Conservation (phyloP, 176 grass and related monocot genomes). For the Avena atlantica region DNA sequence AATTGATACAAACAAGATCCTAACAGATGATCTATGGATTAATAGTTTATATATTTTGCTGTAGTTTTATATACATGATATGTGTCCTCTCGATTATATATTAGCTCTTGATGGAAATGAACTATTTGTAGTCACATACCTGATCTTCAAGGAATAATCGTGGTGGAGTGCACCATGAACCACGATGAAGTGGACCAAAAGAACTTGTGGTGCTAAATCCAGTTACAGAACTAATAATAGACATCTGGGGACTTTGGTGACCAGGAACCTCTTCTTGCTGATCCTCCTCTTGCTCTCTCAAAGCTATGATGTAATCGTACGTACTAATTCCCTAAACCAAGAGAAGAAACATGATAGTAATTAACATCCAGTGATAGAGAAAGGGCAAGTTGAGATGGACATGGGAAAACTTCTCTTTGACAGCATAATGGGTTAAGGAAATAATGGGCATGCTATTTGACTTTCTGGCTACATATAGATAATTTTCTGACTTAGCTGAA, state of each 20-base stretch:
- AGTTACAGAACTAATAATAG: constrained; percentile 91
- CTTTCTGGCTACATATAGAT: neutral
- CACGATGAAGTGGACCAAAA: constrained; percentile 83
- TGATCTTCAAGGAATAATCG: constrained; percentile 95
- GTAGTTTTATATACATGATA: constrained; percentile 5
- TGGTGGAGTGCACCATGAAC: constrained; percentile 97
- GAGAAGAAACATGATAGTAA: neutral
- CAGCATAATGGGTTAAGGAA: neutral
- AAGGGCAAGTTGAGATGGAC: constrained; percentile 18
- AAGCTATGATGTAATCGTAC: constrained; percentile 97
- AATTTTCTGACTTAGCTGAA: neutral
- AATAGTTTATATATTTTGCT: neutral
- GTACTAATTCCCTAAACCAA: constrained; percentile 83
- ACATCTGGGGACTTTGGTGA: constrained; percentile 97
- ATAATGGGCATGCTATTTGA: neutral
- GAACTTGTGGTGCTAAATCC: constrained; percentile 97
- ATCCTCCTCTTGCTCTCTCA: constrained; percentile 95
- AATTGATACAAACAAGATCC: constrained; percentile 5
- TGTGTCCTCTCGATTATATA: neutral
- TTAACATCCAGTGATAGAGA: constrained; percentile 3
- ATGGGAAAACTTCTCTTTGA: neutral
- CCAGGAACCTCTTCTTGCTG: constrained; percentile 75
- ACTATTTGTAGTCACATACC: constrained; percentile 51
- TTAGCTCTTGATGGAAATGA: constrained; percentile 20
- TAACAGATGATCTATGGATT: neutral